Evolutionary conservation across 495 filamentous ascomycete genomes (phyloP).

Genomic region (Daldinia concentrica): DNA sequence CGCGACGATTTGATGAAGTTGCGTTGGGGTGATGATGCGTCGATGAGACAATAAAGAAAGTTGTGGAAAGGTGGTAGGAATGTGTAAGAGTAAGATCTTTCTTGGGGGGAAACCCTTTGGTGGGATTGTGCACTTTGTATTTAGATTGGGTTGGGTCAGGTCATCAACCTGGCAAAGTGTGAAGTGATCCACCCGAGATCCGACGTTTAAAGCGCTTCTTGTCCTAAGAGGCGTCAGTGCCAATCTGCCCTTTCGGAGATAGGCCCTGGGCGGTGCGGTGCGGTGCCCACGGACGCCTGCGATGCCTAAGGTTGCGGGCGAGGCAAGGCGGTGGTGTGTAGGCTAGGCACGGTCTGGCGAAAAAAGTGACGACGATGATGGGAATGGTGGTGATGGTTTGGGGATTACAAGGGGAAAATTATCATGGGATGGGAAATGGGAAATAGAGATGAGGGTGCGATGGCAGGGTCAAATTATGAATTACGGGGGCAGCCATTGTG

Average conservation of each 20-base stretch:
- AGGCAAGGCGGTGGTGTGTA: neutral
- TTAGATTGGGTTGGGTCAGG: constrained; percentile 39
- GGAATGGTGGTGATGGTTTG: constrained; percentile 35
- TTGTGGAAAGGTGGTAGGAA: constrained; percentile 22
- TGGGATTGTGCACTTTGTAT: constrained; percentile 42
- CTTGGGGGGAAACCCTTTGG: constrained; percentile 24
- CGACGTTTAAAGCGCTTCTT: constrained; percentile 24
- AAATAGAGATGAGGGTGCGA: constrained; percentile 36
- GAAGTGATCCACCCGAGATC: constrained; percentile 42
- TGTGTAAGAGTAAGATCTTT: constrained; percentile 25
- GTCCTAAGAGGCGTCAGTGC: constrained; percentile 26
- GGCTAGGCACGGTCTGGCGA: constrained; percentile 6
- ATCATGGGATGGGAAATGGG: constrained; percentile 33
- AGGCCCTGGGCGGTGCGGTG: constrained; percentile 5
- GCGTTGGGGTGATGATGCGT: constrained; percentile 14
- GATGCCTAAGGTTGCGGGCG: neutral
- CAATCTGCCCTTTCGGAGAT: constrained; percentile 12
- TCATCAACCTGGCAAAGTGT: constrained; percentile 43
- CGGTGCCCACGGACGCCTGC: neutral
- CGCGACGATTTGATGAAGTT: constrained; percentile 28
- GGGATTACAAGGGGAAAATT: constrained; percentile 14
- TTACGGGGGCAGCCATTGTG: constrained; percentile 50
- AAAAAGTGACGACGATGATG: constrained; percentile 35
- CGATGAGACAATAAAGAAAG: constrained; percentile 23
- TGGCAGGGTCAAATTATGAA: constrained; percentile 45